Percentiles rank a stretch among this genome's conserved stretches.
Evolutionary conservation across 306 rosid species (phyloP).

Genomic region (Castanea crenata): DNA sequence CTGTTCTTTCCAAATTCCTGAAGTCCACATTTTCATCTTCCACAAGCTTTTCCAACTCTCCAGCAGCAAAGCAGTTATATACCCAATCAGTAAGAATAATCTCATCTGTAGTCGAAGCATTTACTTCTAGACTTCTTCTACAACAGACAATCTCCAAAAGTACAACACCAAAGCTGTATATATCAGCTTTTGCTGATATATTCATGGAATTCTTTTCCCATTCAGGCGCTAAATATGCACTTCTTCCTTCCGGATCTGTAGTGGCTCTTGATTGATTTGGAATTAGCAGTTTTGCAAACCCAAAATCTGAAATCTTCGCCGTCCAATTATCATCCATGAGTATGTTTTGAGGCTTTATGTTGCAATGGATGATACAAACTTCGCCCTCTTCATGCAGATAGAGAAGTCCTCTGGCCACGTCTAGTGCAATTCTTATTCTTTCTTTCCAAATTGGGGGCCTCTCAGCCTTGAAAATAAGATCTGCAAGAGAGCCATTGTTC

Average conservation of each 20-base stretch:
- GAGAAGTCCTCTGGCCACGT: not conserved
- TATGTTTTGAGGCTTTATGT: not conserved
- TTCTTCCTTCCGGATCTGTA: rapidly evolving
- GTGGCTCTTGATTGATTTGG: not conserved
- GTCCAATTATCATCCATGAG: not conserved
- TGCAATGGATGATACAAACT: not conserved
- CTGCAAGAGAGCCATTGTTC: not conserved
- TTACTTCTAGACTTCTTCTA: not conserved
- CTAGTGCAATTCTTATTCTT: not conserved
- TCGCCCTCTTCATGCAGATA: not conserved
- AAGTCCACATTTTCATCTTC: not conserved
- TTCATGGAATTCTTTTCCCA: not conserved
- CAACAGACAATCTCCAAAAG: not conserved
- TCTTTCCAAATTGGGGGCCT: not conserved
- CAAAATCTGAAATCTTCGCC: not conserved
- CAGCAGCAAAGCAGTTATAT: not conserved
- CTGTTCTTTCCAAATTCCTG: not conserved
- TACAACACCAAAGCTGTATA: not conserved
- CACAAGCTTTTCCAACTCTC: not conserved
- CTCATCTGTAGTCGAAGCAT: not conserved
- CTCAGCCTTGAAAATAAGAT: not conserved
- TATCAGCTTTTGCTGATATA: too few species aligned
- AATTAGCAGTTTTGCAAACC: not conserved
- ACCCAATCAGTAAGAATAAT: not conserved
- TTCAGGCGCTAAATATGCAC: not conserved